Conservation (phyloP, 345 rosid genomes). For the Lepidium africanum region DNA sequence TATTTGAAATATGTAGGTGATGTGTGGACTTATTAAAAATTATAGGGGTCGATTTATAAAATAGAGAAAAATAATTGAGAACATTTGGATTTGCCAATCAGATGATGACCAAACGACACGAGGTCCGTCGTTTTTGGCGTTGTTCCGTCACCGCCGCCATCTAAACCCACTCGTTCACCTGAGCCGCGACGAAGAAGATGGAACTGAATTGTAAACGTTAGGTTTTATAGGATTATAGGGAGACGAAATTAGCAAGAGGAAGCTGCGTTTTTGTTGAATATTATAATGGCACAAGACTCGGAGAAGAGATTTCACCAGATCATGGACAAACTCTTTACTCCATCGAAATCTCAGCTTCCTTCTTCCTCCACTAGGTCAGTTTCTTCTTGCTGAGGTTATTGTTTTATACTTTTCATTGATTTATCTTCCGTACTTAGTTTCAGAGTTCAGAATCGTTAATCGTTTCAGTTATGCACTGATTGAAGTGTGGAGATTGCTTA, state of each 20-base stretch:
- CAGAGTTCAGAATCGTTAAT: background rate
- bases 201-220: constrained; percentile 15
- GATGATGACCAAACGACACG: background rate
- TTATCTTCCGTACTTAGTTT: background rate
- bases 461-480: background rate
- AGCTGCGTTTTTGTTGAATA: background rate
- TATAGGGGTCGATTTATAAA: background rate
- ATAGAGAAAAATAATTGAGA: background rate
- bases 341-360: constrained; percentile 34
- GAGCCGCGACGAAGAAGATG: constrained; percentile 10
- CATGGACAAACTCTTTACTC: constrained; percentile 75
- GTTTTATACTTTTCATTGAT: background rate
- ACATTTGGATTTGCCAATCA: background rate
- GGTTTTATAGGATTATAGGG: background rate
- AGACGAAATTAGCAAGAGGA: background rate
- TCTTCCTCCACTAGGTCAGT: constrained; percentile 46
- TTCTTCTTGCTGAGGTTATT: background rate
- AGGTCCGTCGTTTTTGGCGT: constrained; percentile 5
- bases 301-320: constrained; percentile 81
- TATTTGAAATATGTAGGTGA: background rate
- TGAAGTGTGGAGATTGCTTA: background rate
- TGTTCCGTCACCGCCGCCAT: background rate
- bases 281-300: constrained; percentile 53
- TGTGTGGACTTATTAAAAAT: background rate
- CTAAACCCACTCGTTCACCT: background rate